These are phyloP conservation scores for Bisporella sp. DNA, from an alignment of 2,329 filamentous ascomycete genomes.

Conservation along the genomic window DNA sequence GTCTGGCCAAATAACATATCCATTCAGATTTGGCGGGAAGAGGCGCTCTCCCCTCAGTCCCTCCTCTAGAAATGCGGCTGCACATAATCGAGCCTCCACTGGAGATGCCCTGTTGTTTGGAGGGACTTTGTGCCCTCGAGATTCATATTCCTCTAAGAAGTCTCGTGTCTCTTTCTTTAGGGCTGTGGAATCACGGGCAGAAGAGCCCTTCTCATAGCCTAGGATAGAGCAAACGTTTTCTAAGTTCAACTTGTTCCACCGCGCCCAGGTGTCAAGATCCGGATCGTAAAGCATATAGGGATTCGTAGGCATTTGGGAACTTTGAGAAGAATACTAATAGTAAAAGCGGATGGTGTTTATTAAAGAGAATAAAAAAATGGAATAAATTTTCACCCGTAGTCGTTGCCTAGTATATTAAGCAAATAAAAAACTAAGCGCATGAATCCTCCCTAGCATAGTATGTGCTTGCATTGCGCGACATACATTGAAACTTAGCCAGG, in stretches of 20 bases:
- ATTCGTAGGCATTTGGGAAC: too few relatives aligned
- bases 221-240: constrained; percentile 5
- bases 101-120: not conserved
- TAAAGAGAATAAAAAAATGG: too few relatives aligned
- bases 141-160: constrained; percentile 4
- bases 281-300: too few relatives aligned
- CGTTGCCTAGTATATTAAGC: too few relatives aligned
- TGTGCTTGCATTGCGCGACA: too few relatives aligned
- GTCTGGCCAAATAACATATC: not conserved
- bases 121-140: constrained; percentile 3
- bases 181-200: constrained; percentile 2
- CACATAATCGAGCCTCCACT: constrained; percentile 5
- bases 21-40: constrained; percentile 1
- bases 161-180: constrained; percentile 2
- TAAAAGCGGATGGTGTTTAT: too few relatives aligned
- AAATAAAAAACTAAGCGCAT: too few relatives aligned
- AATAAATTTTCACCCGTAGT: too few relatives aligned
- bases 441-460: too few relatives aligned
- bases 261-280: too few relatives aligned
- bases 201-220: constrained; percentile 6
- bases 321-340: too few relatives aligned
- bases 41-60: constrained; percentile 5
- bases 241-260: not conserved
- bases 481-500: too few relatives aligned
- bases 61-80: constrained; percentile 6